phyloP scores from a whole-genome alignment of 2,329 filamentous ascomycete species.

The Colletotrichum neosansevieriae region DNA sequence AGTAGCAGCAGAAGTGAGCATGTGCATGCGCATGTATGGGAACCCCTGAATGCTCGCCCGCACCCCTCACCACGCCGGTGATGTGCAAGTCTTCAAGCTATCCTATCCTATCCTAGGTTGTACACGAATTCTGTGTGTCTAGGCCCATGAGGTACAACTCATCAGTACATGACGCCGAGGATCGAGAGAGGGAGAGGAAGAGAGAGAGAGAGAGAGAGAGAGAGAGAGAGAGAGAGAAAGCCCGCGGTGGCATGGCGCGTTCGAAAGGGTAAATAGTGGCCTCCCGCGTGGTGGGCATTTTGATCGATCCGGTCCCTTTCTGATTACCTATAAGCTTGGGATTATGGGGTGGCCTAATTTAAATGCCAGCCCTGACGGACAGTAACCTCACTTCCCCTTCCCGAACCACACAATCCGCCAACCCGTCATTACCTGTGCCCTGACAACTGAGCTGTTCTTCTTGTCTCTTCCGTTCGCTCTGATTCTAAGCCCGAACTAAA shows the following conservation, averaged over 20 bases:
- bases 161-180: constrained; percentile 14
- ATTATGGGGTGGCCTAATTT: constrained; percentile 40
- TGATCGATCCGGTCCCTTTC: constrained; percentile 31
- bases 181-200: neutral
- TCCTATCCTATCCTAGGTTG: neutral
- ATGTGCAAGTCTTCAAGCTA: neutral
- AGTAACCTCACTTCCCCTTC: constrained; percentile 39
- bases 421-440: neutral
- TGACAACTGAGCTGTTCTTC: neutral
- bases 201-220: no score
- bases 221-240: no score
- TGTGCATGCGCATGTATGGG: constrained; percentile 37
- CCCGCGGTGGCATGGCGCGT: constrained; percentile 17
- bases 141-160: no score
- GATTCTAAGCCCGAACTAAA: neutral
- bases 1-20: constrained; percentile 15
- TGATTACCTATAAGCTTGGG: constrained; percentile 31
- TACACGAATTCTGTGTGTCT: neutral
- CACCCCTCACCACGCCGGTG: constrained; percentile 18
- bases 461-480: constrained; percentile 1
- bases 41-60: constrained; percentile 35
- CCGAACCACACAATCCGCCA: constrained; percentile 29
- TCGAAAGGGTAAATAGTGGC: constrained; percentile 26
- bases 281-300: constrained; percentile 28
- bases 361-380: constrained; percentile 38